Evolutionary conservation across 1,284 basidiomycete species (phyloP).

Genomic region (Boletellus deceptivus): DNA sequence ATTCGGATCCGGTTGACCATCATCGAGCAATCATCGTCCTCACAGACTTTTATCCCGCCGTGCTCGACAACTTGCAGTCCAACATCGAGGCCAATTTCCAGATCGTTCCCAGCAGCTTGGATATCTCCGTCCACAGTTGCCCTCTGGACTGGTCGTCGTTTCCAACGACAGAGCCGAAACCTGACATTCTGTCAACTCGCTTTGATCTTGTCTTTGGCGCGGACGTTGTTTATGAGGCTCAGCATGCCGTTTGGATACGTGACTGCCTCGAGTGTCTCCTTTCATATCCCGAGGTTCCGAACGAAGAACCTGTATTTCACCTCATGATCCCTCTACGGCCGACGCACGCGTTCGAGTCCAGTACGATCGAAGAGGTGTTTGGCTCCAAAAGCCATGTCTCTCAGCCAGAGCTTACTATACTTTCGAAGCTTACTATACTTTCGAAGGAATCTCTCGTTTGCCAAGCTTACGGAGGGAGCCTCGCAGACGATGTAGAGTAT

Average conservation of each 20-base stretch:
- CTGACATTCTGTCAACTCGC: slow-evolving; percentile 24
- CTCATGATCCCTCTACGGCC: slow-evolving; percentile 71
- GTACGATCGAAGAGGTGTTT: slow-evolving; percentile 59
- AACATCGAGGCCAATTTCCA: slow-evolving; percentile 69
- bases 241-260: slow-evolving; percentile 68
- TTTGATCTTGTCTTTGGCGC: slow-evolving; percentile 75
- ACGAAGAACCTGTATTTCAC: slow-evolving; percentile 49
- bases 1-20: not conserved
- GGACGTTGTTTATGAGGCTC: slow-evolving; percentile 73
- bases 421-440: slow-evolving; percentile 48
- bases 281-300: slow-evolving; percentile 35
- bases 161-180: slow-evolving; percentile 20
- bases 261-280: slow-evolving; percentile 55
- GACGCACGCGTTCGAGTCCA: slow-evolving; percentile 61
- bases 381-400: slow-evolving; percentile 5
- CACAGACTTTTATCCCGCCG: slow-evolving; percentile 77
- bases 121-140: slow-evolving; percentile 17
- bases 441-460: slow-evolving; percentile 55
- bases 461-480: slow-evolving; percentile 40
- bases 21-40: slow-evolving; percentile 53
- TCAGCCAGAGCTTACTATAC: slow-evolving; percentile 39
- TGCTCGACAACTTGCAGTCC: slow-evolving; percentile 67
- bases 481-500: slow-evolving; percentile 53
- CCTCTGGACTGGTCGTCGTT: slow-evolving; percentile 69
- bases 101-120: not conserved